Conservation (phyloP, 257 asterid species). For the Solanum sejunctum region DNA sequence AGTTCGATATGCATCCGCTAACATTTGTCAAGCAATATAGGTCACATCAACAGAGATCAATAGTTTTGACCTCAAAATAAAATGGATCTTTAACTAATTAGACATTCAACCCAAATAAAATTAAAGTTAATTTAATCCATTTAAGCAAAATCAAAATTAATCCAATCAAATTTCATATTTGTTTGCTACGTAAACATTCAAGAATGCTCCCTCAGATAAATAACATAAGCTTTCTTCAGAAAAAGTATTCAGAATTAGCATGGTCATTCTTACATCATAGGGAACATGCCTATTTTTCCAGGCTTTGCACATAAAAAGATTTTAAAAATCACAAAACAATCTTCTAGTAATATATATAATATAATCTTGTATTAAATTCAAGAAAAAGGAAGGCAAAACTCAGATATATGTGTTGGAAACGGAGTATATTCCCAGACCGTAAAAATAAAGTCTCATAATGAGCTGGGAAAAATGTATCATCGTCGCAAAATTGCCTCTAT, state of each 20-base stretch:
- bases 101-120: too few species aligned
- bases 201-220: neutral
- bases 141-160: too few species aligned
- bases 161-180: neutral
- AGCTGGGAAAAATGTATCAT: slow-evolving; percentile 46
- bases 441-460: slow-evolving; percentile 36
- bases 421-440: slow-evolving; percentile 18
- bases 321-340: neutral
- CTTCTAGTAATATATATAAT: neutral
- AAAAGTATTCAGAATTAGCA: slow-evolving; percentile 11
- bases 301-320: neutral
- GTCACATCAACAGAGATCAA: too few species aligned
- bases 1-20: too few species aligned
- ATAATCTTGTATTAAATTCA: neutral
- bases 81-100: too few species aligned
- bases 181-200: neutral
- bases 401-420: slow-evolving; percentile 19
- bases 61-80: too few species aligned
- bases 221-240: neutral
- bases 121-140: neutral
- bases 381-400: neutral
- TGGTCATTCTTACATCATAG: slow-evolving; percentile 9
- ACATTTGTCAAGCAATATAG: too few species aligned
- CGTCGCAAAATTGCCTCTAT: slow-evolving; percentile 12
- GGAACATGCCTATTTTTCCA: neutral